phyloP scores from a whole-genome alignment of 164 flowering plant species.

The Dillenia suffruticosa region DNA sequence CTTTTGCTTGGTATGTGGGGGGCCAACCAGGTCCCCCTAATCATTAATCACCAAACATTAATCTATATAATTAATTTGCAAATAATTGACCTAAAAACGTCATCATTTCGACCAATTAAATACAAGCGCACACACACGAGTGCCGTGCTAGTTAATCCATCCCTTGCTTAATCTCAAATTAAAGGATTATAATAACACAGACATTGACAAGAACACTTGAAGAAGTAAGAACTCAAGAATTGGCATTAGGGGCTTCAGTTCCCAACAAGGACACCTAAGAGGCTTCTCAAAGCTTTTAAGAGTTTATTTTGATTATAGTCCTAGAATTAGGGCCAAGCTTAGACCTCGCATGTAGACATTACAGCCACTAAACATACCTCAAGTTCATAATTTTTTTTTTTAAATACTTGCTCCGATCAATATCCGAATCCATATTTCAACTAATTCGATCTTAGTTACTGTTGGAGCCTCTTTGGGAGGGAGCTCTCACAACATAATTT shows the following conservation, averaged over 20 bases:
- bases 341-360: too few relatives aligned
- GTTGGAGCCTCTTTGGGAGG: too few relatives aligned
- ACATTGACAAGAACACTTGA: background rate
- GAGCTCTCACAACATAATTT: too few relatives aligned
- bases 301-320: background rate
- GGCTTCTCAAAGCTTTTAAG: background rate
- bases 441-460: too few relatives aligned
- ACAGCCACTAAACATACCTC: too few relatives aligned
- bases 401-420: too few relatives aligned
- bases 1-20: constrained; percentile 21
- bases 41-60: constrained; percentile 3
- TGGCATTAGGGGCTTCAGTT: background rate
- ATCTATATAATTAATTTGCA: background rate
- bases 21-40: constrained; percentile 8
- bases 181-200: constrained; percentile 3
- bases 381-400: too few relatives aligned
- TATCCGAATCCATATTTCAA: too few relatives aligned
- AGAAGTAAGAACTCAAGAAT: background rate
- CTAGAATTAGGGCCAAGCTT: too few relatives aligned
- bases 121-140: constrained; percentile 19
- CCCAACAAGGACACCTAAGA: background rate
- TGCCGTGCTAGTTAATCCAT: constrained; percentile 23
- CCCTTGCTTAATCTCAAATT: constrained; percentile 11
- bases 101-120: constrained; percentile 11
- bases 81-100: constrained; percentile 4